Evolutionary conservation across 345 rosid species (phyloP), one percentile per base, ranked within the genome.

Genomic region (Bruguiera parviflora): DNA sequence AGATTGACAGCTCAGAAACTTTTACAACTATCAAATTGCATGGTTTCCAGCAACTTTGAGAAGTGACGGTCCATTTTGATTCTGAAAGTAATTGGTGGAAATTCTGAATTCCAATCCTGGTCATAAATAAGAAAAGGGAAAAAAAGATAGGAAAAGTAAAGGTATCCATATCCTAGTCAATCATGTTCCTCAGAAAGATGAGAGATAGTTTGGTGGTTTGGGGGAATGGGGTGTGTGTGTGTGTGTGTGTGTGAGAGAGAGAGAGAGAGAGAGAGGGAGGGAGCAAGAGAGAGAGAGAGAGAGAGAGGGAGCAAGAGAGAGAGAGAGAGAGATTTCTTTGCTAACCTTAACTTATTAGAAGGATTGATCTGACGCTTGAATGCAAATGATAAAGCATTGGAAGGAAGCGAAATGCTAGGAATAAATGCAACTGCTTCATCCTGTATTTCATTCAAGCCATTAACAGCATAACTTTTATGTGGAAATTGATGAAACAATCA

Each of bases 351-450:
- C 82, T 95, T 95, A 76, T 90, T 89, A 35, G 88, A 75, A 73
- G 93, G 87, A 80, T 80, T 85, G 74, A 95, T 81, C 58, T 82
- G 83, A 53, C 97, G 96, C 80, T 95, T 95, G 84, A 95, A 87
- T 18, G 96, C 97, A 81, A 92, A 83, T 8, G 99, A 88, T 47
- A 86, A 33, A 64, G 96, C 88, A 73, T 88, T 95, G 16, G 96
- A 87, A 75, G 99, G 97, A 75, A 95, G 82, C 5, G 92, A 88
- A 72, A 95, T 83, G 76, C 84, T 80, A 28, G 99, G 97, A 73
- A 87, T 90, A 69, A 92, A 88, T 16, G 97, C 71, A 83, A 95
- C 46, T 53, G 77, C 89, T 37, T 84, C 94, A 83, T 95, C 99
- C 99, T 92, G 88, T 63, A 82, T 75, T 71, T 43, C 49, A 69